Evolutionary conservation across 2,329 filamentous ascomycete species (phyloP), one percentile per base, ranked within the genome.

Genomic region (Alternaria rosae): DNA sequence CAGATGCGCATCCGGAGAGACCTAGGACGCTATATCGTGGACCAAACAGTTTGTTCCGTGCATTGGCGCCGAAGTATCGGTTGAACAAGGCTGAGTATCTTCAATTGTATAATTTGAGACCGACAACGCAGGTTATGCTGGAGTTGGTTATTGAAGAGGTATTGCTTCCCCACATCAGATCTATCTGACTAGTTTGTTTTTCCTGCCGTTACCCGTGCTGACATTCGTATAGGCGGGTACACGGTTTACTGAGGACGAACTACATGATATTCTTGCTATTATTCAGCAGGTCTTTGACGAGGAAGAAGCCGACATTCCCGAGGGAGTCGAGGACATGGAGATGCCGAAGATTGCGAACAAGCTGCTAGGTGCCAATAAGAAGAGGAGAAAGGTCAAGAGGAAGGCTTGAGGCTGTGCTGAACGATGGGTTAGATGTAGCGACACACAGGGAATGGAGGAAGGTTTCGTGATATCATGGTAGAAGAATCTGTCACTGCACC

Each of bases 11-110:
- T 45, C 67, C 74, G 1, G 30, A 52, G 8, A 70, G 72, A 9
- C 75, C 76, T 6, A 71, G 73, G 70, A 78, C 75, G n/a, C 67
- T 76, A 20, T 78, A 79, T 68, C 74, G 72, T 45, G 76, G 75
- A 12, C 66, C 70, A 2, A 66, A 76, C 64, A 74, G 70, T 3
- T 64, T 78, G 8, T 74, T 77, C 58, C 74, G 72, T 44, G 73
- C 65, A 0, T 54, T 79, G 12, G 69, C 70, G 1, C 71, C 75
- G 0, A 68, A 73, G 12, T 79, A 75, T 52, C 59, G 70, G 0
- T 59, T 80, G 15, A 78, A 79, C 42, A 78, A 79, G 55, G 75
- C 75, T 0, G 78, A 80, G 69, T 78, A 77, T 61, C 62, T 80
- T n/a, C 76, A 78, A 62, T 65, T 80, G 9, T 76, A 78, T 54